Evolutionary conservation across 2,329 filamentous ascomycete species (phyloP).

Genomic region (Beauveria medogensis): DNA sequence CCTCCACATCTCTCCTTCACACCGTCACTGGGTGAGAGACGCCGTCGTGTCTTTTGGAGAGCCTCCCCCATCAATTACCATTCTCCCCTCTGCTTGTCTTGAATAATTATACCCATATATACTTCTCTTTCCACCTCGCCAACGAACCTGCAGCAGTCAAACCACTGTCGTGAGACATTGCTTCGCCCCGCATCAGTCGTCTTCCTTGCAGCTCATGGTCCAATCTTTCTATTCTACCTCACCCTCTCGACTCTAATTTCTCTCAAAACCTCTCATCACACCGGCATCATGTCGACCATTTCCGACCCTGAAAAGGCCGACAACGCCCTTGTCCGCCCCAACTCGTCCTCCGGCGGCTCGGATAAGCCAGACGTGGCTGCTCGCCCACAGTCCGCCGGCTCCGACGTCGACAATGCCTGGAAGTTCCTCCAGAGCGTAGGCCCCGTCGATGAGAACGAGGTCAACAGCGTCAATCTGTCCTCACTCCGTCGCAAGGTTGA

Average conservation of each 20-base stretch:
- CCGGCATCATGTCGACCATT: constrained; percentile 17
- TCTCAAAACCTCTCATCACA: background rate
- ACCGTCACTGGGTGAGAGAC: background rate
- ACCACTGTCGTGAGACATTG: background rate
- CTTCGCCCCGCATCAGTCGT: background rate
- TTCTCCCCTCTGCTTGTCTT: background rate
- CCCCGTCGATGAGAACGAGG: constrained; percentile 25
- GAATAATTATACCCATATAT: background rate
- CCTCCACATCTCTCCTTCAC: background rate
- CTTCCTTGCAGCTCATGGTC: background rate
- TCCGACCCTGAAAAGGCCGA: background rate
- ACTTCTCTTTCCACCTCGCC: background rate
- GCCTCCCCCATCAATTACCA: background rate
- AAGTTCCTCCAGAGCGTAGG: constrained; percentile 35
- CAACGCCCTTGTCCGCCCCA: constrained; percentile 12
- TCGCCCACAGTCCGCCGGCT: constrained; percentile 8
- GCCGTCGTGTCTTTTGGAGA: background rate
- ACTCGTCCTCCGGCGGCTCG: constrained; percentile 10
- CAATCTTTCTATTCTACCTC: background rate
- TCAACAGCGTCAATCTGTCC: constrained; percentile 32
- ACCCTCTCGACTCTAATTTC: background rate
- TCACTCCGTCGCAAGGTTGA: constrained; percentile 48
- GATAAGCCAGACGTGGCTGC: constrained; percentile 5
- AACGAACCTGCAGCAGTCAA: background rate
- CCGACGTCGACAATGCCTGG: constrained; percentile 37